Evolutionary conservation across 2,329 filamentous ascomycete genomes (phyloP), one percentile per base, ranked within the genome.

Genomic region (Fusarium sororula): DNA sequence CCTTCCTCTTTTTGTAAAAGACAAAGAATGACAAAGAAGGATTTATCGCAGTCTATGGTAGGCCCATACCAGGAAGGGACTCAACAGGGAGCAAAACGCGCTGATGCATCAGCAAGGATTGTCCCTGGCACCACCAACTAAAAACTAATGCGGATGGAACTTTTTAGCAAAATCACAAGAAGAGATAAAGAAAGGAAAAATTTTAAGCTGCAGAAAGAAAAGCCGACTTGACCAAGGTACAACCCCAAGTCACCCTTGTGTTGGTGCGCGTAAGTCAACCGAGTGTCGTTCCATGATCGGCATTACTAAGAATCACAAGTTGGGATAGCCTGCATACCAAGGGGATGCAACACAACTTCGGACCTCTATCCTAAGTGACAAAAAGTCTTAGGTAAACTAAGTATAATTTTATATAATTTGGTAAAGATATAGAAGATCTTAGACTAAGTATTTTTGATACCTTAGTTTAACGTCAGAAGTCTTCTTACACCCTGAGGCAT

Each of bases 1-100:
- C 5, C 4, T 18, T 4, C 13, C 3, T 35, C 2, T 35, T 30
- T 3, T 22, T 10, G 0, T 11, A 12, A 48, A 48, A 1, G 22
- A 32, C 18, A 24, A 17, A 4, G 28, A 30, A 32, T n/a, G 22
- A n/a, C 0, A 24, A 32, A 9, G 20, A 32, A 32, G 47, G 28
- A 48, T 48, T 30, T 7, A 17, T 30, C 14, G 14, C 13, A 6
- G 13, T 48, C 28, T n/a, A 30, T 30, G 45, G 35, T 37, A 37
- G 45, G 45, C 17, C 30, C 20, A 30, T 30, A 48, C 26, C 26
- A 15, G 45, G 10, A 48, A 48, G 13, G 17, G 45, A 18, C 8
- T 17, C 20, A 30, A n/a, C 28, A 3, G 20, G 28, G 3, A 48
- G 5, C 45, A 48, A 48, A 48, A 17, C 20, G 20, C 28, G 17